These are phyloP conservation scores for Lactarius quietus DNA, from an alignment of 768 basidiomycete species.

Conservation along the genomic window DNA sequence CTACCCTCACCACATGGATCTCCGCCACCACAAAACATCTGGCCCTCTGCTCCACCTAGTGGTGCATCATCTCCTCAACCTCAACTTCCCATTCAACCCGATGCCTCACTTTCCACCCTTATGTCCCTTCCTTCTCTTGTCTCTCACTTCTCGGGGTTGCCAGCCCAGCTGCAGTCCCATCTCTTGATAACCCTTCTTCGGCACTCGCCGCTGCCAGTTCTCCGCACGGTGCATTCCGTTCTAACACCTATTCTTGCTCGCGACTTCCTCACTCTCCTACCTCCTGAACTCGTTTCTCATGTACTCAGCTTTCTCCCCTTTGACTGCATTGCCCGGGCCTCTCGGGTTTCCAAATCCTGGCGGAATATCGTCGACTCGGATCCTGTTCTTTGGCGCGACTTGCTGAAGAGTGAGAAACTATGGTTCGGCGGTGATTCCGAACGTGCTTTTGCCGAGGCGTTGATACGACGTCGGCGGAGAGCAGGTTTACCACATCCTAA, in stretches of 20 bases:
- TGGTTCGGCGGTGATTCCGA: constrained; percentile 91
- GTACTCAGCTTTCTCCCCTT: constrained; percentile 84
- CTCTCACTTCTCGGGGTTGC: constrained; percentile 74
- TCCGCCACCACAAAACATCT: constrained; percentile 68
- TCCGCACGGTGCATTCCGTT: constrained; percentile 85
- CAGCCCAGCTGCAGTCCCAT: constrained; percentile 84
- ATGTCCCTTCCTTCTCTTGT: constrained; percentile 83
- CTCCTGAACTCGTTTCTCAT: constrained; percentile 88
- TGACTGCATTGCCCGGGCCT: constrained; percentile 77
- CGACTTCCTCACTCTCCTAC: constrained; percentile 90
- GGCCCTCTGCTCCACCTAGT: constrained; percentile 81
- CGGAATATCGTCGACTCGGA: constrained; percentile 89
- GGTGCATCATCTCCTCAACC: constrained; percentile 64
- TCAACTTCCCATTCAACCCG: constrained; percentile 74
- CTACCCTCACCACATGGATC: constrained; percentile 84
- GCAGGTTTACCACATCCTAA: constrained; percentile 39
- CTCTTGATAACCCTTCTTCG: constrained; percentile 89
- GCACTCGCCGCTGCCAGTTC: constrained; percentile 86
- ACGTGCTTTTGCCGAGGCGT: constrained; percentile 68
- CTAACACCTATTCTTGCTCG: constrained; percentile 87
- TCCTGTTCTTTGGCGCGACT: constrained; percentile 83
- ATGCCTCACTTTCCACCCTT: constrained; percentile 77
- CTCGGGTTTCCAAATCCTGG: constrained; percentile 89
- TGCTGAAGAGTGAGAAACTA: constrained; percentile 76
- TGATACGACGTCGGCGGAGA: constrained; percentile 57